Base-by-base conservation (phyloP, 768 basidiomycete species). In the Piloderma croceum region DNA sequence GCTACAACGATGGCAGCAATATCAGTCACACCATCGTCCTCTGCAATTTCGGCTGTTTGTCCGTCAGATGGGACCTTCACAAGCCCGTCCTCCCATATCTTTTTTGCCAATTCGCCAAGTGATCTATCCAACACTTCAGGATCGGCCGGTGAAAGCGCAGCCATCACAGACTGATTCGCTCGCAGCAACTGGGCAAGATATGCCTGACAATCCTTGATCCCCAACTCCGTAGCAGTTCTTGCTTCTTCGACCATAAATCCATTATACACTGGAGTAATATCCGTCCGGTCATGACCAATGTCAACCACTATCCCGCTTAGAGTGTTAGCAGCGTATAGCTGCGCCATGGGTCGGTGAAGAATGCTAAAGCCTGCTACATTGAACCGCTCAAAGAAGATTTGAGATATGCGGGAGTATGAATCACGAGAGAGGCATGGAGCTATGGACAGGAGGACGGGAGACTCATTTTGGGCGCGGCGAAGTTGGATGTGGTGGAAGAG, bases 321-420 rank as follows among this genome's bases (percentile, higher is more conserved):
- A 41, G 70, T 70, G 48, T 81, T 83, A 12, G 76, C 76, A 17
- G 90, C 79, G 60, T 88, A 93, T 32, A 93, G 65, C 49, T 91
- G 87, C 7, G 87, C 77, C 60, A 91, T 74, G 17, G 91, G 83
- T 1, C 90, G 85, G 42, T 92, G 84, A 36, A 91, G 68, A 49
- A 92, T 70, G 40, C 76, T 74, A 48, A 93, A 77, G 12, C 81
- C 87, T 7, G 92, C 83, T 20, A 85, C 83, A 55, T 92, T 91
- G 74, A 93, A 88, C 19, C 87, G 83, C 56, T 94, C 91, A 52
- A 96, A 96, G 63, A 93, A 89, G 27, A 88, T 71, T 53, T 85
- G 89, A 51, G 82, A 84, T 51, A 84, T 73, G 32, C 72, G 72
- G 56, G 92, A 87, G 58, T 83, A 76, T 7, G 77, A 71, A 25